Conservation (phyloP, 1,139 yeast species). For the Williopsis jadinii region DNA sequence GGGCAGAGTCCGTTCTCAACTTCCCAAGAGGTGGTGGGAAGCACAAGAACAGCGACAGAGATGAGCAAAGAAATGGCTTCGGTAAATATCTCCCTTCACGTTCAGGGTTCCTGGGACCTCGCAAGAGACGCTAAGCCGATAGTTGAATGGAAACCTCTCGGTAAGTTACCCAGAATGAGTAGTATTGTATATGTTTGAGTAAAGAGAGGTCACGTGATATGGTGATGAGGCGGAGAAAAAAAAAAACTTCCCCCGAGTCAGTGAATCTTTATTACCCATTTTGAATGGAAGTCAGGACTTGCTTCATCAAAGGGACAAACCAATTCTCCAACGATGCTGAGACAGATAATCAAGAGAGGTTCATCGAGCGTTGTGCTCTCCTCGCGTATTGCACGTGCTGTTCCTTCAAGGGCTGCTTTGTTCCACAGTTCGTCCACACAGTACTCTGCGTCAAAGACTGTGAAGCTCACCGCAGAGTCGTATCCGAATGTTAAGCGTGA, state of each 20-base stretch:
- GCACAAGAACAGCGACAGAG: neutral
- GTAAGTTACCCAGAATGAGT: too few species aligned
- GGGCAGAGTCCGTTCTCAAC: conserved; percentile 2
- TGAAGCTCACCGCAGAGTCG: conserved; percentile 56
- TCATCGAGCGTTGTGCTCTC: neutral
- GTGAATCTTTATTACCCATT: too few species aligned
- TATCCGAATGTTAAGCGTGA: conserved; percentile 50
- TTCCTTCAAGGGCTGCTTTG: neutral
- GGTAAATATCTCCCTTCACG: conserved; percentile 6
- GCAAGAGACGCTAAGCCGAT: neutral
- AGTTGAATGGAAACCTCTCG: too few species aligned
- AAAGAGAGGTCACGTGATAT: too few species aligned
- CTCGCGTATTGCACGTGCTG: neutral
- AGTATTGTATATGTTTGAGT: too few species aligned
- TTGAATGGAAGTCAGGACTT: too few species aligned
- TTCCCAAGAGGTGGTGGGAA: conserved; percentile 4
- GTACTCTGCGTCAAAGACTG: conserved; percentile 23
- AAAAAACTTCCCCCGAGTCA: too few species aligned
- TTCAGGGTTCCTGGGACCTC: conserved; percentile 1
- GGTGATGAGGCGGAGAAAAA: too few species aligned
- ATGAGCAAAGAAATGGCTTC: conserved; percentile 3
- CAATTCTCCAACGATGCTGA: conserved; percentile 5
- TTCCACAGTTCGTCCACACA: neutral
- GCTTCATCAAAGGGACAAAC: too few species aligned
- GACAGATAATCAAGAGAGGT: conserved; percentile 5